Evolutionary conservation across 23 red algal genomes (phyloP), one percentile per base, ranked within the genome.

Genomic region (Agarophyton chilense): DNA sequence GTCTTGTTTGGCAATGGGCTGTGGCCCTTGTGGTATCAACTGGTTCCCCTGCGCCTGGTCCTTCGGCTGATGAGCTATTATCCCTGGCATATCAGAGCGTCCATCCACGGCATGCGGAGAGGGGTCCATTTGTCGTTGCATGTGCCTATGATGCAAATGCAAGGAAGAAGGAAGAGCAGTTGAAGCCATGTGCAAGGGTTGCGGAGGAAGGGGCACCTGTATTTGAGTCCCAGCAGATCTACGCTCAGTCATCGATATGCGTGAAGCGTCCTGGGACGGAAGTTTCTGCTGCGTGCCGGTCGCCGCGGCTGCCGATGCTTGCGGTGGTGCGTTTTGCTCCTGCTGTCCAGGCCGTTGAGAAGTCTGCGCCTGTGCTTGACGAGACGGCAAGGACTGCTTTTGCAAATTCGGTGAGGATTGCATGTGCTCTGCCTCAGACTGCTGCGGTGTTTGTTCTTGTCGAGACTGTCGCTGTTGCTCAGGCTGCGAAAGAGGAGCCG

Each of bases 161-260:
- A 70, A 22, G 1, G 64, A 70, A 36, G 64, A 70, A 2, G 64
- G 64, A 14, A 33, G 64, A 9, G 38, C 64, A 2, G 64, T 22
- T 4, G 44, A 51, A 17, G 19, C 73, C 73, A 78, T 78, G 31
- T 78, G 73, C 73, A 78, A 52, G 46, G 51, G 11, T 54, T 78
- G 73, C 73, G 21, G 44, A 0, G 8, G 73, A 54, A 26, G 31
- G 22, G 73, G 73, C 3, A 43, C 34, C 24, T 78, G 73, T 16
- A 70, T 36, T 22, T 70, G 64, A 70, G 10, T 22, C 1, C 32
- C 14, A 41, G 28, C 38, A 36, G 64, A 33, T 17, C 64, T 18
- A n/a, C 64, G 36, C 13, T 70, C 64, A n/a, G 64, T 18, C 64
- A 70, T 70, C 35, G 32, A 16, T 33, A 70, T 70, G 1, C 73